Conservation (phyloP, 176 grass and related monocot genomes). For the bread wheat (Triticum aestivum) region DNA sequence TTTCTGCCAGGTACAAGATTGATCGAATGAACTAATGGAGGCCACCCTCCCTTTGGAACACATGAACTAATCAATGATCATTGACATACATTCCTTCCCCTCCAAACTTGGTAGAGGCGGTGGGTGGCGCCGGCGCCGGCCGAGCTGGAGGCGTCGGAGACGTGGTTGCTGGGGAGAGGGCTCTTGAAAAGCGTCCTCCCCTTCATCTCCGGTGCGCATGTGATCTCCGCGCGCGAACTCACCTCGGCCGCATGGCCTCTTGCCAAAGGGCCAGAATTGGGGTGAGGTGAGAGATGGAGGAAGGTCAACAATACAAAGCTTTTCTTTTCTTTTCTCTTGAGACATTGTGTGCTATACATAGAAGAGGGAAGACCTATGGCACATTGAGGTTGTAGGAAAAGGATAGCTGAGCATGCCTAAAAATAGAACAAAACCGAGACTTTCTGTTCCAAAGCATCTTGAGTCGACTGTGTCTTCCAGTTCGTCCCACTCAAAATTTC, state of each 20-base stretch:
- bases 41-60: neutral
- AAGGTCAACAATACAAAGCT: neutral
- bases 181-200: constrained; percentile 44
- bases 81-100: constrained; percentile 65
- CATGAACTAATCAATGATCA: neutral
- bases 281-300: constrained; percentile 6
- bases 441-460: neutral
- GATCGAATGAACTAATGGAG: neutral
- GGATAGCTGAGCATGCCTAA: constrained; percentile 21
- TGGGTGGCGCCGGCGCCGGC: constrained; percentile 30
- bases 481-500: too few species aligned
- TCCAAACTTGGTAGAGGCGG: constrained; percentile 81
- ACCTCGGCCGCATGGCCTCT: constrained; percentile 41
- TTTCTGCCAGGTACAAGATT: constrained; percentile 31
- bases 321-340: constrained; percentile 5
- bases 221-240: constrained; percentile 26
- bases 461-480: neutral
- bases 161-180: constrained; percentile 38
- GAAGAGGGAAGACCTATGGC: constrained; percentile 2
- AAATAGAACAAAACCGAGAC: constrained; percentile 10
- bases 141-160: constrained; percentile 44
- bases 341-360: constrained; percentile 35
- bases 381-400: constrained; percentile 8
- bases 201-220: constrained; percentile 30
- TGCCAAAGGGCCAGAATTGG: constrained; percentile 29